Evolutionary conservation across 768 basidiomycete genomes (phyloP).

Genomic region (Sarcodon aspratus): DNA sequence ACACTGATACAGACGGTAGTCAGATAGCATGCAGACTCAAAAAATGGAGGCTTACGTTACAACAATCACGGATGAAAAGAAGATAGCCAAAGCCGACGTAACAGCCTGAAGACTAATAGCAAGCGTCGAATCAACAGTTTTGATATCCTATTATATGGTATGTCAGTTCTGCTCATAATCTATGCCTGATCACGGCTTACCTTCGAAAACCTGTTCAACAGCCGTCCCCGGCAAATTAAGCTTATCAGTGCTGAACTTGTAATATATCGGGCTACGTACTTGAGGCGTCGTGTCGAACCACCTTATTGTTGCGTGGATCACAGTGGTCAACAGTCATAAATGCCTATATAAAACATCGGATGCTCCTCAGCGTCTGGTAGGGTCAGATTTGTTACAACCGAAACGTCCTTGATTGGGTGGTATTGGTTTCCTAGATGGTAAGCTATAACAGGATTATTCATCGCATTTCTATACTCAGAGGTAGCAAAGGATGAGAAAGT

Average conservation of each 20-base stretch:
- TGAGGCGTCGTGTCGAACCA: slow-evolving; percentile 80
- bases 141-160: slow-evolving; percentile 44
- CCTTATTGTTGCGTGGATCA: slow-evolving; percentile 76
- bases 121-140: slow-evolving; percentile 73
- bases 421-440: slow-evolving; percentile 9
- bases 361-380: slow-evolving; percentile 42
- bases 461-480: slow-evolving; percentile 14
- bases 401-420: slow-evolving; percentile 1
- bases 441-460: slow-evolving; percentile 12
- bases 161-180: not conserved
- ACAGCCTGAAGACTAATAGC: slow-evolving; percentile 62
- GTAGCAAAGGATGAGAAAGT: slow-evolving; percentile 10
- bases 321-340: slow-evolving; percentile 57
- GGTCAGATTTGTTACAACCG: not conserved
- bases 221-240: slow-evolving; percentile 38
- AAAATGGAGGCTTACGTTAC: slow-evolving; percentile 38
- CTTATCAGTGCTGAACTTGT: not conserved
- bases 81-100: slow-evolving; percentile 65
- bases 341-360: slow-evolving; percentile 60
- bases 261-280: slow-evolving; percentile 25
- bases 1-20: slow-evolving; percentile 23
- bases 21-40: slow-evolving; percentile 3
- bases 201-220: slow-evolving; percentile 80
- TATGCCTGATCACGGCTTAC: slow-evolving; percentile 15
- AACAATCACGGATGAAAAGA: slow-evolving; percentile 66